Conservation (phyloP, 2,329 filamentous ascomycete genomes). For the Aspergillus neoniger region DNA sequence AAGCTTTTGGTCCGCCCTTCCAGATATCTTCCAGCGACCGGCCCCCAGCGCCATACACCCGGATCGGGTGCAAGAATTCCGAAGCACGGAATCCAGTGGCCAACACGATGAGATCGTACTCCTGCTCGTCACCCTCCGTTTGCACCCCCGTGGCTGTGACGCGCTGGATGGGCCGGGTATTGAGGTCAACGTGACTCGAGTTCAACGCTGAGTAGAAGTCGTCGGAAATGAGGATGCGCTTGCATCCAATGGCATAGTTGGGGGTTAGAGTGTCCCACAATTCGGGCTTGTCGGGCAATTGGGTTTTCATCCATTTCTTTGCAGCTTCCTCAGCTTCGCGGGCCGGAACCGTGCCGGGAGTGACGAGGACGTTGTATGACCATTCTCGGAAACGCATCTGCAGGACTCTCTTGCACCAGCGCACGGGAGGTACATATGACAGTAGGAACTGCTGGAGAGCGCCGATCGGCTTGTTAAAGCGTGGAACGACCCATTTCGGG, state of each 20-base stretch:
- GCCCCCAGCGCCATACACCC: constrained; percentile 50
- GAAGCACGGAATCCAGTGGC: constrained; percentile 62
- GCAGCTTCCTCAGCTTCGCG: constrained; percentile 43
- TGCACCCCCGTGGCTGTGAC: constrained; percentile 53
- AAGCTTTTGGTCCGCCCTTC: constrained; percentile 54
- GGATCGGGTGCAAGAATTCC: constrained; percentile 61
- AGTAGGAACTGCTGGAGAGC: constrained; percentile 46
- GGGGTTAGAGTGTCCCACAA: constrained; percentile 58
- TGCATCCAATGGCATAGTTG: constrained; percentile 57
- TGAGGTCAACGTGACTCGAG: constrained; percentile 51
- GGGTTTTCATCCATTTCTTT: constrained; percentile 44
- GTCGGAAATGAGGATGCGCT: constrained; percentile 56
- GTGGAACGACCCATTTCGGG: constrained; percentile 61
- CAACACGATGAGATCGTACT: constrained; percentile 59
- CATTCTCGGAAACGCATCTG: constrained; percentile 60
- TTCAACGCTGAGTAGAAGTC: constrained; percentile 58
- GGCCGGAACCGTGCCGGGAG: constrained; percentile 43
- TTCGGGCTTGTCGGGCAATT: constrained; percentile 52
- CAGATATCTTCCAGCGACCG: constrained; percentile 54
- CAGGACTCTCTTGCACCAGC: constrained; percentile 52
- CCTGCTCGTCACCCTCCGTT: constrained; percentile 46
- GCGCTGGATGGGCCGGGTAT: constrained; percentile 51
- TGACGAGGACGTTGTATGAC: constrained; percentile 46
- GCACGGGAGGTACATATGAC: constrained; percentile 54
- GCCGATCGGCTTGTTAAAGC: constrained; percentile 52